Evolutionary conservation across 176 grass and related monocot genomes (phyloP).

Genomic region (Zoysia japonica): DNA sequence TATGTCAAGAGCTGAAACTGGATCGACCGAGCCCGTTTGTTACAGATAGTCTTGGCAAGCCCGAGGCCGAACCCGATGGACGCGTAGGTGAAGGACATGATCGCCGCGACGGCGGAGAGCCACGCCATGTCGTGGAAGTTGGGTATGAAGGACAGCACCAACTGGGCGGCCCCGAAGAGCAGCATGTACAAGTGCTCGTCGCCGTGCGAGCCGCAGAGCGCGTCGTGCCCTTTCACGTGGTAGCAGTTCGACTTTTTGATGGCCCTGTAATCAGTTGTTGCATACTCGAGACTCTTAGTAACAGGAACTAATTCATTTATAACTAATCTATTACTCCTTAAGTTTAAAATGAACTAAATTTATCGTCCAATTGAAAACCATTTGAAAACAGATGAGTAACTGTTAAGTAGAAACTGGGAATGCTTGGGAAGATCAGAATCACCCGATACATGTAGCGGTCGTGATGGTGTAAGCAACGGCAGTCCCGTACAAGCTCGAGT

Average conservation of each 20-base stretch:
- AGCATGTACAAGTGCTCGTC: constrained; percentile 53
- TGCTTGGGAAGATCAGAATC: neutral
- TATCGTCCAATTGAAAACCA: too few species aligned
- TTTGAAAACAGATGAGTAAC: neutral
- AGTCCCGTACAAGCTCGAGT: constrained; percentile 57
- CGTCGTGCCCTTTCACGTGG: constrained; percentile 45
- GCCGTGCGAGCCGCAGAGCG: constrained; percentile 38
- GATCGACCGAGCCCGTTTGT: neutral
- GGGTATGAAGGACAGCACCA: constrained; percentile 54
- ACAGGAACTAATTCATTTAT: neutral
- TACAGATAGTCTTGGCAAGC: constrained; percentile 54
- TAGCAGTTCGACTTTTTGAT: constrained; percentile 51
- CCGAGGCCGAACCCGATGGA: constrained; percentile 53
- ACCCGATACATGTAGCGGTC: constrained; percentile 58
- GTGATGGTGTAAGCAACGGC: constrained; percentile 67
- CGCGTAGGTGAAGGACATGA: constrained; percentile 66
- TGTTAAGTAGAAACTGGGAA: neutral
- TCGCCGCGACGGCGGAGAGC: constrained; percentile 52
- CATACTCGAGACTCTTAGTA: neutral
- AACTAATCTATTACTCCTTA: too few species aligned
- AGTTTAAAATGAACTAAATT: too few species aligned
- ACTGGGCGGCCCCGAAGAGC: constrained; percentile 53
- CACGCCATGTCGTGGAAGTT: constrained; percentile 62
- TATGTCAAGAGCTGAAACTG: neutral
- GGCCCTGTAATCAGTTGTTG: constrained; percentile 8